Base-by-base conservation (phyloP, 2,329 filamentous ascomycete species). In the Penicillium sclerotigenum region DNA sequence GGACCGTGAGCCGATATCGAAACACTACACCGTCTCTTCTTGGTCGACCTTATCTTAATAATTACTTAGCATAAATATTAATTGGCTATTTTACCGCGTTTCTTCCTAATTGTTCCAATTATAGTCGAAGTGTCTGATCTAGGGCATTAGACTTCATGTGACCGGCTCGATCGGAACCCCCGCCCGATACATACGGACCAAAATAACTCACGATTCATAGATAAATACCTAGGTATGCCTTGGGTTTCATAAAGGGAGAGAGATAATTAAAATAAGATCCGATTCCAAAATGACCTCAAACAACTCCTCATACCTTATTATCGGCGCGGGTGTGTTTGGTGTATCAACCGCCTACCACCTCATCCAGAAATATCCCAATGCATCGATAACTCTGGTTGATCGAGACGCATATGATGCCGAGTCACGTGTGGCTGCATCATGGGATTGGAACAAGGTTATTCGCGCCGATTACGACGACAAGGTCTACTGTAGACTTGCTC, bases 371-470 rank as follows among this genome's bases (percentile, higher is more conserved):
- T 68, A 68, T 16, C 66, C 66, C 51, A 65, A 68, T 59, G 64
- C 66, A 3, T 65, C 61, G 7, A 54, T 68, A 16, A 67, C 63
- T 8, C 61, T 68, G 2, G 57, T 68, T 1, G 66, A 68, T 34
- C 59, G 66, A 42, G 66, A 72, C 57, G 68, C 68, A 49, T 72
- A 70, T 50, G 69, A 72, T 22, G 70, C 70, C 18, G 66, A 70
- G n/a, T 68, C 65, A 7, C 71, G 71, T 3, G 70, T 63, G 46
- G 71, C 63, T 41, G 70, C 57, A 53, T 68, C 66, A 24, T 68
- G 66, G 66, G 66, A 68, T 51, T 68, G 66, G 66, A 68, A 68
- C 47, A 68, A 68, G 48, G 66, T 68, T 10, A 55, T 68, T 18
- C 66, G 66, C 26, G 66, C 66, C 18, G 66, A 68, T 49, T 68